phyloP scores from a whole-genome alignment of 768 basidiomycete species.

The Rhizopogon roseolus region DNA sequence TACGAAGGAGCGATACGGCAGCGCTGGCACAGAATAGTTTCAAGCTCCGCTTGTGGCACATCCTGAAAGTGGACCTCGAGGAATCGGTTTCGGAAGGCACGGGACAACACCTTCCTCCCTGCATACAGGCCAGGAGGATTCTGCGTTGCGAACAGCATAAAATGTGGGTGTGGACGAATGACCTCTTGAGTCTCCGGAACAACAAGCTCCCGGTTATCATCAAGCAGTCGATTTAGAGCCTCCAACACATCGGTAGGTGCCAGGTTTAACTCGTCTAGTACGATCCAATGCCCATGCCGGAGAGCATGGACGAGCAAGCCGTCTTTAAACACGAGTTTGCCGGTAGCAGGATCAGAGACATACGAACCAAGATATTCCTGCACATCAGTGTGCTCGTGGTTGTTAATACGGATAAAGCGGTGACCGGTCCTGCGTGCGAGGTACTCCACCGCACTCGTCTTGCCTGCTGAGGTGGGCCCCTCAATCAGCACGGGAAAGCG shows the following conservation, averaged over 20 bases:
- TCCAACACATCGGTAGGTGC: conserved; percentile 98
- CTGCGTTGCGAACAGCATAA: conserved; percentile 98
- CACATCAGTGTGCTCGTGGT: conserved; percentile 99
- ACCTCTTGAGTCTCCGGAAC: conserved; percentile 97
- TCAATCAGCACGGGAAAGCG: conserved; percentile 95
- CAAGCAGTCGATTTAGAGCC: conserved; percentile 91
- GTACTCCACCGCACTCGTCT: conserved; percentile 96
- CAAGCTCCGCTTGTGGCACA: conserved; percentile 89
- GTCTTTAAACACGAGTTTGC: conserved; percentile 94
- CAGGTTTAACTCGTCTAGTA: conserved; percentile 94
- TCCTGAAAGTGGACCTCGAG: conserved; percentile 97
- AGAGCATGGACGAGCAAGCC: conserved; percentile 91
- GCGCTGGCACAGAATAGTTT: conserved; percentile 89
- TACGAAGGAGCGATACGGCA: conserved; percentile 94
- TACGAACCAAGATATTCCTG: conserved; percentile 98
- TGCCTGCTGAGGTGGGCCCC: conserved; percentile 96
- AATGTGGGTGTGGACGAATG: conserved; percentile 87
- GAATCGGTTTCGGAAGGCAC: conserved; percentile 96
- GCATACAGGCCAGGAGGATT: conserved; percentile 96
- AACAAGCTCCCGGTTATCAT: conserved; percentile 95
- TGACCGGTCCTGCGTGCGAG: conserved; percentile 91
- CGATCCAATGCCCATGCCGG: conserved; percentile 93
- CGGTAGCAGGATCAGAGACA: conserved; percentile 85
- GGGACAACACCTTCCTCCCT: conserved; percentile 89
- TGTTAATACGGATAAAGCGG: conserved; percentile 96